Conservation (phyloP, 2,329 filamentous ascomycete genomes). For the Ascomycota sp. region DNA sequence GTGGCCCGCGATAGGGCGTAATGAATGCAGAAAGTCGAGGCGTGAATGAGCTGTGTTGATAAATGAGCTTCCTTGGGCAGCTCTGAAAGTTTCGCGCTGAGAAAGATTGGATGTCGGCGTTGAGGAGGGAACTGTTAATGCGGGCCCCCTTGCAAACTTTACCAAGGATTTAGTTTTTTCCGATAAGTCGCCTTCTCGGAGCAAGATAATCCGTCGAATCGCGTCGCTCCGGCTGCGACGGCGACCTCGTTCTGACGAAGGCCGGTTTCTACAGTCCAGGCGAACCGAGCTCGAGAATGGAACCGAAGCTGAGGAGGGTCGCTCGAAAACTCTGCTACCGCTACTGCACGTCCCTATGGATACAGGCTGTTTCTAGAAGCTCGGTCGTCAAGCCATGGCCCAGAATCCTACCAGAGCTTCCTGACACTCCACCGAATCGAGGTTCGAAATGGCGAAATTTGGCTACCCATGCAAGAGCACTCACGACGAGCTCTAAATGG, state of each 20-base stretch:
- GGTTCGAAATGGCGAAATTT: no score
- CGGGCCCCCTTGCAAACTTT: constrained; percentile 4
- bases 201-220: neutral
- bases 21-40: no score
- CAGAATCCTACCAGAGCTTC: constrained; percentile 5
- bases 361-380: constrained; percentile 8
- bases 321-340: constrained; percentile 19
- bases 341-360: constrained; percentile 16
- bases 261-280: no score
- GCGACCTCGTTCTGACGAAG: no score
- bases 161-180: no score
- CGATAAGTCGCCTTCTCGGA: no score
- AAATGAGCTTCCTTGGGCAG: constrained; percentile 6
- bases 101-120: constrained; percentile 4
- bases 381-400: constrained; percentile 7
- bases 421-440: constrained; percentile 2
- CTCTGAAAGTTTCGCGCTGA: constrained; percentile 11
- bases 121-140: constrained; percentile 16
- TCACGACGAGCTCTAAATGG: constrained; percentile 10
- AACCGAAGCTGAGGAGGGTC: constrained; percentile 19
- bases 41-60: no score
- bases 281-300: constrained; percentile 10
- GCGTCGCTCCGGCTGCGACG: no score
- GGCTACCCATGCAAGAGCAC: constrained; percentile 6
- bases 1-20: neutral